phyloP scores from a whole-genome alignment of 2,329 filamentous ascomycete genomes.

The Stromatinia cepivora region DNA sequence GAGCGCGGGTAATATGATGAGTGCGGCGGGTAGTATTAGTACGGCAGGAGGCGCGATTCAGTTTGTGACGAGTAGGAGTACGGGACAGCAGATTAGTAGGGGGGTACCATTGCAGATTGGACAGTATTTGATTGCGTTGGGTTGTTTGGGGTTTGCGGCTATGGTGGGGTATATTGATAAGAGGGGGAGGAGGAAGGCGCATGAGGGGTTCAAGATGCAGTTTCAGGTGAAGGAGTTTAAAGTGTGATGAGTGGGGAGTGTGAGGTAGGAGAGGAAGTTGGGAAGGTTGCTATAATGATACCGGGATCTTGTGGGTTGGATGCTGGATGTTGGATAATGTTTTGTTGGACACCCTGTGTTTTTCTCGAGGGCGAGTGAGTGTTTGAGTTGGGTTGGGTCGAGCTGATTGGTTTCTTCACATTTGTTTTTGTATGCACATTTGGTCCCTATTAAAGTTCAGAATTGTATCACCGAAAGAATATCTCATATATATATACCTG shows the following conservation, averaged over 20 bases:
- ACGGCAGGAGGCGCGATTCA: background rate
- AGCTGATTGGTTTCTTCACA: background rate
- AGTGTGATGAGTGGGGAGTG: background rate
- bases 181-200: constrained; percentile 8
- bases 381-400: background rate
- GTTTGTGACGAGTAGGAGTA: constrained; percentile 3
- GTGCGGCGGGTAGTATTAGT: background rate
- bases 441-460: background rate
- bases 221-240: constrained; percentile 6
- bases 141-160: background rate
- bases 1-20: constrained; percentile 10
- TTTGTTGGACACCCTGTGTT: background rate
- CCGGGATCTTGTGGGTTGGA: background rate
- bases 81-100: constrained; percentile 8
- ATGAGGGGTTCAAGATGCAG: constrained; percentile 10
- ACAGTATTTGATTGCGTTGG: constrained; percentile 7
- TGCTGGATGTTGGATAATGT: background rate
- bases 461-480: background rate
- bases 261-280: background rate
- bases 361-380: background rate
- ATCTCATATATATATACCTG: too few species aligned
- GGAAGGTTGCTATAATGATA: background rate
- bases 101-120: constrained; percentile 1
- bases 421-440: background rate
- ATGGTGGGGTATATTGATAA: constrained; percentile 18